Percentiles rank a stretch among this genome's conserved stretches.
These are phyloP conservation scores for Stylonectria norvegica DNA, from an alignment of 2,329 filamentous ascomycete genomes.

Conservation along the genomic window DNA sequence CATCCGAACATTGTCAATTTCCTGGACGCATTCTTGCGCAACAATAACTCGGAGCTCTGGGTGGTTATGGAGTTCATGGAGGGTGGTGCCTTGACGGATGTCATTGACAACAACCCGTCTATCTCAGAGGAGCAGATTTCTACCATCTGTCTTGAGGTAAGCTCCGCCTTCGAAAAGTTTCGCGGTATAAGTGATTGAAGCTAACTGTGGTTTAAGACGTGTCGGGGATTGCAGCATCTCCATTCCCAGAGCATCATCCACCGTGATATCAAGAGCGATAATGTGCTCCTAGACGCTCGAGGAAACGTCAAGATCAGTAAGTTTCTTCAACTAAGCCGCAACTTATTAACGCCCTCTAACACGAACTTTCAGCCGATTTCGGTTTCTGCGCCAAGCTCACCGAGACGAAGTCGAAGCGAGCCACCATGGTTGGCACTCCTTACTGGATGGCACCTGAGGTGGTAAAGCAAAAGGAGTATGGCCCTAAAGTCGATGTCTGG, in stretches of 20 bases:
- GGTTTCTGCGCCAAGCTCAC: constrained; percentile 99
- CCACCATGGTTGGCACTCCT: constrained; percentile 97
- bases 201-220: constrained; percentile 62
- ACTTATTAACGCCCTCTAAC: constrained; percentile 12
- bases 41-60: constrained; percentile 95
- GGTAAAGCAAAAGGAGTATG: constrained; percentile 99
- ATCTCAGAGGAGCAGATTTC: constrained; percentile 98
- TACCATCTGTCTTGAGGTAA: constrained; percentile 92
- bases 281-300: constrained; percentile 88
- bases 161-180: constrained; percentile 26
- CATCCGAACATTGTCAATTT: constrained; percentile 99
- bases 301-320: constrained; percentile 97
- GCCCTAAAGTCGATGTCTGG: constrained; percentile 98
- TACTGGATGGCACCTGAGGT: constrained; percentile 99
- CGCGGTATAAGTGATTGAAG: not conserved
- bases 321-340: constrained; percentile 34
- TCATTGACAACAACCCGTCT: constrained; percentile 94
- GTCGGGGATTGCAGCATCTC: constrained; percentile 88
- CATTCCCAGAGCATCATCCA: constrained; percentile 97
- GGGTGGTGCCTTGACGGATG: constrained; percentile 92
- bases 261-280: constrained; percentile 99
- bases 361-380: constrained; percentile 73
- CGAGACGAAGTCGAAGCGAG: constrained; percentile 92
- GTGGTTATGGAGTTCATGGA: constrained; percentile 99
- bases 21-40: constrained; percentile 91